Evolutionary conservation across 768 basidiomycete species (phyloP), one percentile per base, ranked within the genome.

Genomic region (Lactarius hengduanensis): DNA sequence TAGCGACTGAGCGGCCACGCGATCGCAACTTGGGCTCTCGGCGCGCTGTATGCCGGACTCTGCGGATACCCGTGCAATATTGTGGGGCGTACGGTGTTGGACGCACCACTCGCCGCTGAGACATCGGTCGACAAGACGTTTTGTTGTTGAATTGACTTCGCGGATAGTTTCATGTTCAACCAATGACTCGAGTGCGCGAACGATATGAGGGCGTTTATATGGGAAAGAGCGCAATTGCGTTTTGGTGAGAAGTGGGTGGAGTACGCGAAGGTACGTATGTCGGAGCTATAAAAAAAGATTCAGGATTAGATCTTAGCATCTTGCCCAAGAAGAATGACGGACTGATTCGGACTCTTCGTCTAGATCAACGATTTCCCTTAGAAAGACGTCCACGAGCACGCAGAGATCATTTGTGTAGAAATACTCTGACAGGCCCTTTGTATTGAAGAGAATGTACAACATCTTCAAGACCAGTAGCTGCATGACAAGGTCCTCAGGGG

Each of bases 351-450:
- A 89, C 40, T 97, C 95, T 65, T 98, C 95, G 70, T 94, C 95
- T 22, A 99, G 78, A 74, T 99, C 90, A 16, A 86, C 85, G 58
- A 99, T 78, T 75, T 98, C 96, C 45, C 97, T 87, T n/a, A 99
- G 82, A 72, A 99, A 98, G 1, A 99, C 97, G 72, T 99, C 97
- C 15, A 99, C 94, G 16, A 99, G 81, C 4, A 99, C 97, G 71
- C 93, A 86, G 38, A 99, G 81, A 72, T 99, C 97, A 73, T 99
- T 99, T 18, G 95, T 98, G 77, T 97, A 99, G 73, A 99, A 98
- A 75, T 94, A 98, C 75, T 98, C 95, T 6, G 90, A 88, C 13
- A 94, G 95, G 38, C 89, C 93, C 68, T 89, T 88, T 2, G 93
- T 97, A 18, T 94, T 96, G 76, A 98, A 98, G 11, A 99, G 83